These are phyloP conservation scores for Cymbidium sinense DNA, from an alignment of 106 monocot species.

Conservation along the genomic window DNA sequence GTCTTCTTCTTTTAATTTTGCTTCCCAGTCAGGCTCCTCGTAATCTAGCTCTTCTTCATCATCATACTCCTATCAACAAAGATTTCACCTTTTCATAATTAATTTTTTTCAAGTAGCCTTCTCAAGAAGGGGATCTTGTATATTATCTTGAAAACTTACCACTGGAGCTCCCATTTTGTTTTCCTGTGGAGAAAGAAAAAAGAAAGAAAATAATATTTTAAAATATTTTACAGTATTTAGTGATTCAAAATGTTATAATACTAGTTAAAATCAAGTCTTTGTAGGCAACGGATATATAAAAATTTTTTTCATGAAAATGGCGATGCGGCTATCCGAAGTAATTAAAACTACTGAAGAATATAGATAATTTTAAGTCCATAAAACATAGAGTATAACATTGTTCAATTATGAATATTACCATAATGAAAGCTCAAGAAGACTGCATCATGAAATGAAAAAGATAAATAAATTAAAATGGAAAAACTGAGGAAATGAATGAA, in stretches of 20 bases:
- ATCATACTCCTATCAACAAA: neutral
- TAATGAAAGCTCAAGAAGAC: neutral
- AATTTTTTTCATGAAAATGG: neutral
- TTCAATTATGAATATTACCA: neutral
- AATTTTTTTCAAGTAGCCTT: neutral
- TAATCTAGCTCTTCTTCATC: constrained; percentile 4
- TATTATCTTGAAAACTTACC: constrained; percentile 6
- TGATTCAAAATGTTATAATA: too few species aligned
- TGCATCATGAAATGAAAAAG: neutral
- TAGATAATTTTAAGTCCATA: neutral
- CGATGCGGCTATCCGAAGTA: neutral
- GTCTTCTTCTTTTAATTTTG: constrained; percentile 9
- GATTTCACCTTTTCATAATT: neutral
- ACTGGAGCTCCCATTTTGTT: neutral
- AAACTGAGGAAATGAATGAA: neutral
- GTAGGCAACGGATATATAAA: neutral
- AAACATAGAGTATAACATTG: neutral
- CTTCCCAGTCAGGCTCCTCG: constrained; percentile 7
- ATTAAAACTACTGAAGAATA: neutral
- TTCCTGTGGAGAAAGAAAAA: neutral
- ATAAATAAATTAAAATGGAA: neutral
- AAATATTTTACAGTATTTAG: too few species aligned
- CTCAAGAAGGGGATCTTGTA: neutral
- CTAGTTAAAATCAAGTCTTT: too few species aligned
- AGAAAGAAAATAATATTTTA: neutral